Base-by-base conservation (phyloP, 73 alveolate genomes). In the Halteria grandinella region DNA sequence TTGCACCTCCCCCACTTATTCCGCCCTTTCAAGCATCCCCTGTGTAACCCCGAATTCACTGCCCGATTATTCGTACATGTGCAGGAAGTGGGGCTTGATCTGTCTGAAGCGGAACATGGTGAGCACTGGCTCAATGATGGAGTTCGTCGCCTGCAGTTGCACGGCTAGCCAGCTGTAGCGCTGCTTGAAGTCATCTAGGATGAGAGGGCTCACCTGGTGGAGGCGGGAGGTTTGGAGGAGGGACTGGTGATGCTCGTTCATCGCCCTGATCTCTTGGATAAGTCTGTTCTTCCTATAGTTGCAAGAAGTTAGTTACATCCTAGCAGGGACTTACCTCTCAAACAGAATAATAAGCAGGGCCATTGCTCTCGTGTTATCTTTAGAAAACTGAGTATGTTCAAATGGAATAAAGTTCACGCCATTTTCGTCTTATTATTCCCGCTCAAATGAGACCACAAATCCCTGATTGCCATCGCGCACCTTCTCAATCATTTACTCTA, bases 151-250 rank as follows among this genome's bases (percentile, higher is more conserved):
- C 48, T 69, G 45, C 1, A 82, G 70, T 57, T 82, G 73, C 29
- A 82, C 47, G 10, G 81, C 83, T 2, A 60, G 48, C 91, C 91
- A 82, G 21, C 86, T 86, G 28, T 82, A 82, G 43, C 72, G 70
- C 69, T 82, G 49, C 21, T 78, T 39, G 58, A 82, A 82, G 29
- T 82, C 91, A 32, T 70, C 84, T n/a, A 20, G 75, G 51, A 29
- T 82, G 54, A 6, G 40, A n/a, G 24, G 69, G 60, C 21, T 27
- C 58, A 28, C 59, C 45, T n/a, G n/a, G n/a, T n/a, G n/a, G n/a
- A n/a, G n/a, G n/a, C n/a, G n/a, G n/a, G n/a, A n/a, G n/a, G n/a
- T n/a, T n/a, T n/a, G n/a, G n/a, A n/a, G n/a, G n/a, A n/a, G n/a
- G n/a, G n/a, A n/a, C 24, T 58, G 54, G 55, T 51, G 60, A 1